Evolutionary conservation across 2,329 filamentous ascomycete genomes (phyloP), one percentile per base, ranked within the genome.

Genomic region (Camillea tinctor): DNA sequence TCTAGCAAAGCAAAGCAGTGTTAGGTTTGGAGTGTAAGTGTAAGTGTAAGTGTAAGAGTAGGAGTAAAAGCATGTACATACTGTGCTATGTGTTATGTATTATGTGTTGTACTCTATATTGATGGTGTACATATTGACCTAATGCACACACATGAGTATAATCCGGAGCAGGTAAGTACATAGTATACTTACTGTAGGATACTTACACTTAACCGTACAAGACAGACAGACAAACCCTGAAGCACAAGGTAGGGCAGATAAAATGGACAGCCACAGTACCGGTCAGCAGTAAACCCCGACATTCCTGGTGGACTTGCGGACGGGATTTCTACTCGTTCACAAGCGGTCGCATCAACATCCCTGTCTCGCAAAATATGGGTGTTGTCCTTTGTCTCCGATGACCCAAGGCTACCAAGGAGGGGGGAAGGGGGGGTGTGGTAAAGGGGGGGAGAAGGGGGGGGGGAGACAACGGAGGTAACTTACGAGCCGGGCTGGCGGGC

Each of bases 221-320:
- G 7, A 30, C 26, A 30, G n/a, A n/a, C n/a, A n/a, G 40, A 44
- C 40, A n/a, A n/a, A 19, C 48, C n/a, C n/a, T 5, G 48, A 21
- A 50, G 48, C 48, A 50, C n/a, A 50, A 50, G 48, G 48, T 21
- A 21, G 15, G 44, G 44, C n/a, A 50, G n/a, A 21, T 19, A 50
- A 19, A 21, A 50, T 50, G 20, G 48, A 50, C 20, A 66, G 64
- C 65, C 64, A 67, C 65, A 61, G 55, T 57, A 19, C 55, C 64
- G 65, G 65, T 67, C 65, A 67, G 62, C 65, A 65, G 64, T 62
- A 59, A 66, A 64, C 49, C 52, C 65, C 64, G 62, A 66, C 64
- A 62, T 66, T 67, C 62, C 60, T 63, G 62, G 58, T 67, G 63
- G 63, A 61, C 63, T 53, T 21, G 49, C 55, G 50, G 55, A 56